Percentiles rank a stretch among this genome's conserved stretches.
phyloP scores from a whole-genome alignment of 1,284 basidiomycete genomes.

The Tilletia setariae region DNA sequence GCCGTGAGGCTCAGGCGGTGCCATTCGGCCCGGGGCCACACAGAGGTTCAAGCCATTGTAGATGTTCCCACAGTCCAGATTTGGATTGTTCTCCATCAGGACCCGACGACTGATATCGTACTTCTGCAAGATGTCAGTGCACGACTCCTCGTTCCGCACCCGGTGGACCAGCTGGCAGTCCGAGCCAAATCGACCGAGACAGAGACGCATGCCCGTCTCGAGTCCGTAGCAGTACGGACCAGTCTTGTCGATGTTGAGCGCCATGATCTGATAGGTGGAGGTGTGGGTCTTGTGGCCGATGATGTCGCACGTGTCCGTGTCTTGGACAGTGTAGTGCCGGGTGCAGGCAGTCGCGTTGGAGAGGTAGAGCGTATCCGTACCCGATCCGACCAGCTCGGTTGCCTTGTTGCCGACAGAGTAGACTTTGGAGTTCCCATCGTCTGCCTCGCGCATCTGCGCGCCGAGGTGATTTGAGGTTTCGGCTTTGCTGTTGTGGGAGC shows the following conservation, averaged over 20 bases:
- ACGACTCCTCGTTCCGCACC: slow-evolving; percentile 30
- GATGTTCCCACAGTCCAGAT: slow-evolving; percentile 35
- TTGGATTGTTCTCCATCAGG: slow-evolving; percentile 43
- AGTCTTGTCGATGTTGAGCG: slow-evolving; percentile 62
- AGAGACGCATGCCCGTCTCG: slow-evolving; percentile 55
- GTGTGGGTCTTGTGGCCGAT: slow-evolving; percentile 67
- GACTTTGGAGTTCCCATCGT: neutral
- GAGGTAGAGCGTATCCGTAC: slow-evolving; percentile 22
- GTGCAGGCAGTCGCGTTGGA: slow-evolving; percentile 58
- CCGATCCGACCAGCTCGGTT: slow-evolving; percentile 1
- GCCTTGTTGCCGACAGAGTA: neutral
- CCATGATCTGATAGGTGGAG: slow-evolving; percentile 72
- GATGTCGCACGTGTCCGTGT: slow-evolving; percentile 66
- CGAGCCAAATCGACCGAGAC: slow-evolving; percentile 44
- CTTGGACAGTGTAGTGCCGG: slow-evolving; percentile 64
- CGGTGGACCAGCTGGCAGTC: slow-evolving; percentile 48
- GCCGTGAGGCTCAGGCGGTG: slow-evolving; percentile 26
- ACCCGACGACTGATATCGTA: slow-evolving; percentile 33
- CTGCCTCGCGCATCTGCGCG: neutral
- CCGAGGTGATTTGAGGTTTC: neutral
- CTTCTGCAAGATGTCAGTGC: slow-evolving; percentile 34
- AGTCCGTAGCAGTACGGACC: slow-evolving; percentile 65
- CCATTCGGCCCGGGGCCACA: slow-evolving; percentile 35
- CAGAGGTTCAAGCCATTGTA: slow-evolving; percentile 45
- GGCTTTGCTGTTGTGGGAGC: neutral